Evolutionary conservation across 345 rosid genomes (phyloP), one percentile per base, ranked within the genome.

Genomic region (Gossypium stocksii): DNA sequence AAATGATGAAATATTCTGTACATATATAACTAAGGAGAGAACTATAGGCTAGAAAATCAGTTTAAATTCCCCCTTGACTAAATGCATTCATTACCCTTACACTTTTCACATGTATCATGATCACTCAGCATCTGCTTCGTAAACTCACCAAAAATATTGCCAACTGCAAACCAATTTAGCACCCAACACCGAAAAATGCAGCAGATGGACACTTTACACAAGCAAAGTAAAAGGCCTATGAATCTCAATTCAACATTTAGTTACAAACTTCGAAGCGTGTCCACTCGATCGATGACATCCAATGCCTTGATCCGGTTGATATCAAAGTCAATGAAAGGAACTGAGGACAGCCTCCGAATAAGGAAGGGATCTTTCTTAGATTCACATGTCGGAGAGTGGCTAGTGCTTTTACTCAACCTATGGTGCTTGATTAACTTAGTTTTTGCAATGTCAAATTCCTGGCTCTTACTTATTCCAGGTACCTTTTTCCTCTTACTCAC

Each of bases 401-500:
- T 94, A 74, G 88, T 94, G 86, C 98, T 94, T 79, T 91, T 94
- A 67, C 93, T 89, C 83, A 89, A 88, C 83, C 98, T 85, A 51
- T 93, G 97, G 75, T 91, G 91, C 85, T 87, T 89, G 76, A 85
- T 70, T 60, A 87, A 76, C 88, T 89, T 82, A 74, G 79, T 53
- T 81, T 83, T 92, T 51, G 86, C 91, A 22, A 89, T 90, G 70
- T 85, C 86, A 45, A 94, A 89, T 81, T 94, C 98, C 84, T 94
- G 98, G 79, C 98, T 94, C 89, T 92, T 92, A 78, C 98, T 94
- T 59, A 92, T 92, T 53, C 98, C 98, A 2, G 97, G 98, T 1
- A 87, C 77, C 70, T 88, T 89, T 74, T 87, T 94, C 84, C 94
- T 86, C 86, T 89, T 92, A 78, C 86, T 87, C 72, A 92, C 95